Evolutionary conservation across 2,329 filamentous ascomycete genomes (phyloP), one percentile per base, ranked within the genome.

Genomic region (Sporothrix schenckii): DNA sequence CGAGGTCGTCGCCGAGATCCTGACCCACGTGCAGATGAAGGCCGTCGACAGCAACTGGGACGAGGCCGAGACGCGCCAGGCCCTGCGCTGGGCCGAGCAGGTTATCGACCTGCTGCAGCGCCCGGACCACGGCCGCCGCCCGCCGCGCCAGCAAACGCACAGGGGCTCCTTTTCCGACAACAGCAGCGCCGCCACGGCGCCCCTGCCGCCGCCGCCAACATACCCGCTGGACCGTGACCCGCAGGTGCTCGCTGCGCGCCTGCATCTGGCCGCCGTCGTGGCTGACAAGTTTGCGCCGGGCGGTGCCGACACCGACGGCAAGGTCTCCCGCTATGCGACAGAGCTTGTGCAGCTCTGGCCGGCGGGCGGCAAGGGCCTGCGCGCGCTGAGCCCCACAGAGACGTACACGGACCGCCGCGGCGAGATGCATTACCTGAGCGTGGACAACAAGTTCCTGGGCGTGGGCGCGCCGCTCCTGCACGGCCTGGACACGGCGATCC

Each of bases 71-170:
- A 83, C 83, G 16, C 76, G 76, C 53, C 77, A 82, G 76, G 82
- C 84, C 2, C 77, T 84, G 68, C 80, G 76, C 71, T 84, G 83
- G 81, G 79, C 80, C 9, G 80, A 84, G 71, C 76, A 82, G 71
- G 77, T 88, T 19, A 72, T 87, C 69, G 84, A 87, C 60, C 76
- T 87, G 72, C 76, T 87, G 56, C 79, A 86, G 74, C 78, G 82
- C 34, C 76, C 80, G 16, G 77, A 76, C 27, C 85, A 86, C 76
- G 70, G 74, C 44, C 73, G 73, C 7, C 66, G 49, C 9, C 14
- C 19, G 39, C 61, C 14, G 71, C 0, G 75, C 60, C 73, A 19
- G 19, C 56, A 10, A 9, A 44, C 41, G n/a, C 60, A 19, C 71
- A 2, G 75, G 41, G 11, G 11, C 41, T 44, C 41, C 11, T 9